A percentile compares a stretch with the other conserved stretches of the same genome.
Evolutionary conservation across 139 green algal genomes (phyloP).

Genomic region (Tetraselmis chui): DNA sequence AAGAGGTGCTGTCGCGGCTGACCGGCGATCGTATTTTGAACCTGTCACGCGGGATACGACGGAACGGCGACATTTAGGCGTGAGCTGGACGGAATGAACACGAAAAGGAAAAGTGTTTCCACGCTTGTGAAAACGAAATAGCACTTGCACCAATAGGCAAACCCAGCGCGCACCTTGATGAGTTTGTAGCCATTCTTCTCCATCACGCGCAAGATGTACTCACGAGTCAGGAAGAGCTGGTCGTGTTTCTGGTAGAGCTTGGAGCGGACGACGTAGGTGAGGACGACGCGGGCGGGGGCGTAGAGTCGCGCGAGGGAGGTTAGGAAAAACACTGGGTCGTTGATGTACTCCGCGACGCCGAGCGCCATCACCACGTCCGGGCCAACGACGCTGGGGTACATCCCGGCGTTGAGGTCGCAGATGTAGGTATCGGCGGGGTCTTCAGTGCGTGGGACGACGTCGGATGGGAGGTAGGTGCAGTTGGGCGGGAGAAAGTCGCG

Average conservation of each 20-base stretch:
- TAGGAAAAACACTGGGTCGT: not conserved
- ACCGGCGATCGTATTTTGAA: not conserved
- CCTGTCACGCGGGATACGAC: no score
- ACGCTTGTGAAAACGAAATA: no score
- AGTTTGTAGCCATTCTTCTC: not conserved
- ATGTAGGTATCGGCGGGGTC: not conserved
- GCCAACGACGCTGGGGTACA: not conserved
- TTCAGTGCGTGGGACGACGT: not conserved
- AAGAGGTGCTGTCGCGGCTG: not conserved
- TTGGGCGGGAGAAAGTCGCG: not conserved
- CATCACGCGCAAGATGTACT: not conserved
- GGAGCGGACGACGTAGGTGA: not conserved
- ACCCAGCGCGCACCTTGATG: not conserved
- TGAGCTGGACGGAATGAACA: no score
- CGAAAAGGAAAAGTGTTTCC: no score
- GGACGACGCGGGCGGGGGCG: not conserved
- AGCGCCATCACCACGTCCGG: not conserved
- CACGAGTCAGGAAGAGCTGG: not conserved
- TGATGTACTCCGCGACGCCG: not conserved
- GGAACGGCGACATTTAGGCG: no score
- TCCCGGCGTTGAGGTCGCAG: not conserved
- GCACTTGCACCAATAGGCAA: no score
- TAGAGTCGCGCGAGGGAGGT: not conserved
- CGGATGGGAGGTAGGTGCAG: not conserved
- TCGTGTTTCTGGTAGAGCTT: not conserved